Percentiles rank a stretch among this genome's conserved stretches.
Evolutionary conservation across 1,139 yeast genomes (phyloP).

Genomic region (Lodderomyces beijingensis): DNA sequence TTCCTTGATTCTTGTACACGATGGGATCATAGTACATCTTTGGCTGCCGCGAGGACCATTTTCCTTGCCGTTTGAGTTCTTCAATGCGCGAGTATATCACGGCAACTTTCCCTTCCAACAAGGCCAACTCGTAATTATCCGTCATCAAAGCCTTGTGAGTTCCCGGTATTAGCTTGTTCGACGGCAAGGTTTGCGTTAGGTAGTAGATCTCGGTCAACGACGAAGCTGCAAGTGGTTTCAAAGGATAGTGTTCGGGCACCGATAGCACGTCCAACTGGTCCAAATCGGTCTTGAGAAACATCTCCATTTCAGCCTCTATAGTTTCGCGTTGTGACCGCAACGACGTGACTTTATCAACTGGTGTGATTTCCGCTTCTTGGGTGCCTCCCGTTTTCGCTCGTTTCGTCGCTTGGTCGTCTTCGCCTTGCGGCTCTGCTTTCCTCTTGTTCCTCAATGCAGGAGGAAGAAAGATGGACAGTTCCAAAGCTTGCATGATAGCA

Average conservation of each 20-base stretch:
- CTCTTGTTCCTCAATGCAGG: constrained; percentile 4
- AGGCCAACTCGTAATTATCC: constrained; percentile 76
- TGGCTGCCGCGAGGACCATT: constrained; percentile 93
- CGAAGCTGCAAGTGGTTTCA: constrained; percentile 40
- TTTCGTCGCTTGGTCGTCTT: constrained; percentile 3
- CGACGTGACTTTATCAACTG: constrained; percentile 10
- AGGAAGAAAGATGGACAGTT: constrained; percentile 12
- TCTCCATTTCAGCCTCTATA: constrained; percentile 19
- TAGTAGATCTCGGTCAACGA: constrained; percentile 85
- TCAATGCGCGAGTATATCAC: constrained; percentile 92
- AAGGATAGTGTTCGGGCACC: constrained; percentile 43
- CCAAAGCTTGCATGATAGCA: constrained; percentile 12
- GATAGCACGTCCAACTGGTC: constrained; percentile 35
- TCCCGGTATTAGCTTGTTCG: constrained; percentile 74
- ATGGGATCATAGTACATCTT: constrained; percentile 67
- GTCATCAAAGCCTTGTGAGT: constrained; percentile 85
- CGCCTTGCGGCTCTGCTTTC: constrained; percentile 6
- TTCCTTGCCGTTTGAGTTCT: constrained; percentile 78
- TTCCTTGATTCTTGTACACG: constrained; percentile 26
- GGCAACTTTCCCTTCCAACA: constrained; percentile 89
- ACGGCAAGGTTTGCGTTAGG: constrained; percentile 81
- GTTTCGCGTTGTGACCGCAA: constrained; percentile 19
- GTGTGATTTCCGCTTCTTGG: neutral
- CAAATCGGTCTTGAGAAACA: constrained; percentile 24
- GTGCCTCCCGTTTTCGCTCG: neutral